Conservation (phyloP, 345 rosid species). For the Eucalyptus curtisii region DNA sequence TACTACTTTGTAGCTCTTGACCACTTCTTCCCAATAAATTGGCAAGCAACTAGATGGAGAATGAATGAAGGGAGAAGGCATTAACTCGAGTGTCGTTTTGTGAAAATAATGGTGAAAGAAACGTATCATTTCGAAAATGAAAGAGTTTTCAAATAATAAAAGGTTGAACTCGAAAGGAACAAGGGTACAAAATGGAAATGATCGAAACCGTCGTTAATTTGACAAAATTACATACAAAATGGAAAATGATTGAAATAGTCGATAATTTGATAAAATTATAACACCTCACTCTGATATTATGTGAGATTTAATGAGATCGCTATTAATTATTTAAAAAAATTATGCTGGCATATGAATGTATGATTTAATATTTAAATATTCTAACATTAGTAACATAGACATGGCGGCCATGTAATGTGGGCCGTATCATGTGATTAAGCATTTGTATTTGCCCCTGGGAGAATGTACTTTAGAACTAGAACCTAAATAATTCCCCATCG, state of each 20-base stretch:
- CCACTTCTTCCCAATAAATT: neutral
- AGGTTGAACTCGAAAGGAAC: neutral
- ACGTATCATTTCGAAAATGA: neutral
- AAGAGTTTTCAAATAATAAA: neutral
- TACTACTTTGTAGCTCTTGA: neutral
- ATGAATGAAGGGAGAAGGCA: neutral
- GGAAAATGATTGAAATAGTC: neutral
- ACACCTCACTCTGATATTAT: accelerated
- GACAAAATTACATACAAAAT: too few relatives aligned
- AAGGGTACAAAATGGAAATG: neutral
- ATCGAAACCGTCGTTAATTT: neutral
- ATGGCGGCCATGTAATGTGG: neutral
- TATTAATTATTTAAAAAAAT: neutral
- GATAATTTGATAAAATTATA: neutral
- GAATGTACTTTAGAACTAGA: neutral
- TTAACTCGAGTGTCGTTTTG: neutral
- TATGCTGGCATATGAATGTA: accelerated
- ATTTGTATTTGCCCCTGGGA: neutral
- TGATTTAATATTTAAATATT: neutral
- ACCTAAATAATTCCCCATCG: neutral
- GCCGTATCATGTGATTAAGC: neutral
- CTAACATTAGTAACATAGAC: neutral
- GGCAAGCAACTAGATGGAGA: neutral
- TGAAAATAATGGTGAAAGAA: neutral
- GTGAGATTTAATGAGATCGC: neutral